Evolutionary conservation across 148 eudicot species (phyloP).

Genomic region (Drosera capensis): DNA sequence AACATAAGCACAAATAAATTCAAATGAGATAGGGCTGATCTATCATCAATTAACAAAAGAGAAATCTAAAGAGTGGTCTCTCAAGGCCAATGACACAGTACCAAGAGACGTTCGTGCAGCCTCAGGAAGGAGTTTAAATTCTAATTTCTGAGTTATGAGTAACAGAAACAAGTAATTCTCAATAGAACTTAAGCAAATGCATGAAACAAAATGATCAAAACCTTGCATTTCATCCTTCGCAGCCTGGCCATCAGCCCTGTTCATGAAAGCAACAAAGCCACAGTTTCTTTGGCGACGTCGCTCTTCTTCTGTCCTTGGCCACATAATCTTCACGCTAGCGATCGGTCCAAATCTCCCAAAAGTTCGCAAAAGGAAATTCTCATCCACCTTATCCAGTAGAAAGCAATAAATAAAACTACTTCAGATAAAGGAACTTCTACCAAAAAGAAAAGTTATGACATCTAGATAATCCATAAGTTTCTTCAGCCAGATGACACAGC

Average conservation of each 20-base stretch:
- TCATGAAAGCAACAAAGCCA: constrained; percentile 99
- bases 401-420: constrained; percentile 2
- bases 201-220: constrained; percentile 5
- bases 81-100: too few relatives aligned
- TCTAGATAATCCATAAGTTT: neutral
- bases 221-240: constrained; percentile 99
- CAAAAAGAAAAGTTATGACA: constrained; percentile 1
- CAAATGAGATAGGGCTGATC: too few relatives aligned
- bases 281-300: constrained; percentile 82
- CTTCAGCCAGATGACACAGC: neutral
- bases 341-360: constrained; percentile 99
- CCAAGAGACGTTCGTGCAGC: too few relatives aligned
- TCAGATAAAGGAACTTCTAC: constrained; percentile 1
- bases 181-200: neutral
- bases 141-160: too few relatives aligned
- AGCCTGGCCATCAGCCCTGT: constrained; percentile 92
- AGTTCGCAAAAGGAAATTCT: constrained; percentile 87
- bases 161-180: too few relatives aligned
- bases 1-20: too few relatives aligned
- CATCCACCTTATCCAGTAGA: constrained; percentile 57
- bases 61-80: too few relatives aligned
- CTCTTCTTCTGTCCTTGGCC: constrained; percentile 99
- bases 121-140: too few relatives aligned
- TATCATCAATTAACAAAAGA: too few relatives aligned
- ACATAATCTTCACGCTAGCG: constrained; percentile 99